These are phyloP conservation scores for Hyparrhenia diplandra DNA, from an alignment of 176 grass and related monocot species.

Conservation along the genomic window DNA sequence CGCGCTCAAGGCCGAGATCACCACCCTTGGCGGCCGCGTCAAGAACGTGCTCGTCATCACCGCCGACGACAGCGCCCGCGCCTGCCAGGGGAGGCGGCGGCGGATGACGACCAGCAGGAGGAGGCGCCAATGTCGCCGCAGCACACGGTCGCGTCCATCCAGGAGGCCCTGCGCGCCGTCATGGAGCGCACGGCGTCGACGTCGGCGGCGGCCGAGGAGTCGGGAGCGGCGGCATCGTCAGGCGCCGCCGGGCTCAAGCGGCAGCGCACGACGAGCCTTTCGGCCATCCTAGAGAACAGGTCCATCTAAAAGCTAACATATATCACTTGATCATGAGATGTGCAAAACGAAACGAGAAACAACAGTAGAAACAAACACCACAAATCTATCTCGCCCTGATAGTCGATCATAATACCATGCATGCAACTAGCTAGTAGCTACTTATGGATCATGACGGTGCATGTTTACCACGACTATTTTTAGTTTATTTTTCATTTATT, in stretches of 20 bases:
- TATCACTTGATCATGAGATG: slow-evolving; percentile 22
- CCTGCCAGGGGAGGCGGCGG: neutral
- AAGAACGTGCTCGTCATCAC: slow-evolving; percentile 89
- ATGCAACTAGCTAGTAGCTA: slow-evolving; percentile 10
- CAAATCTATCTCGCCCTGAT: slow-evolving; percentile 36
- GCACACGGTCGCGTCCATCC: slow-evolving; percentile 70
- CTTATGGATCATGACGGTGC: slow-evolving; percentile 12
- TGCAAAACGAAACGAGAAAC: slow-evolving; percentile 38
- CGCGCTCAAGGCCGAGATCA: slow-evolving; percentile 93
- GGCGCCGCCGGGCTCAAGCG: slow-evolving; percentile 65
- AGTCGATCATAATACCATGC: slow-evolving; percentile 38
- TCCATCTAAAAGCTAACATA: slow-evolving; percentile 53
- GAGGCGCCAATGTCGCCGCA: slow-evolving; percentile 45
- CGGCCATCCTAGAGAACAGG: slow-evolving; percentile 80
- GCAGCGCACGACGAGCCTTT: slow-evolving; percentile 78
- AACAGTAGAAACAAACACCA: slow-evolving; percentile 35
- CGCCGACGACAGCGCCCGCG: slow-evolving; percentile 33
- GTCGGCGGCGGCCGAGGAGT: slow-evolving; percentile 44
- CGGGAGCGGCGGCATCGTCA: slow-evolving; percentile 19
- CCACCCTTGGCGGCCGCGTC: slow-evolving; percentile 86
- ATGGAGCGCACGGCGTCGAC: slow-evolving; percentile 62
- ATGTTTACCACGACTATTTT: slow-evolving; percentile 24
- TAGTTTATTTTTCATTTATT: slow-evolving; percentile 11
- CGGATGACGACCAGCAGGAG: neutral
- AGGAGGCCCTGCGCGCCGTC: slow-evolving; percentile 76